These are phyloP conservation scores for Hanseniaspora mollemarum DNA, from an alignment of 805 yeast species.

Conservation along the genomic window DNA sequence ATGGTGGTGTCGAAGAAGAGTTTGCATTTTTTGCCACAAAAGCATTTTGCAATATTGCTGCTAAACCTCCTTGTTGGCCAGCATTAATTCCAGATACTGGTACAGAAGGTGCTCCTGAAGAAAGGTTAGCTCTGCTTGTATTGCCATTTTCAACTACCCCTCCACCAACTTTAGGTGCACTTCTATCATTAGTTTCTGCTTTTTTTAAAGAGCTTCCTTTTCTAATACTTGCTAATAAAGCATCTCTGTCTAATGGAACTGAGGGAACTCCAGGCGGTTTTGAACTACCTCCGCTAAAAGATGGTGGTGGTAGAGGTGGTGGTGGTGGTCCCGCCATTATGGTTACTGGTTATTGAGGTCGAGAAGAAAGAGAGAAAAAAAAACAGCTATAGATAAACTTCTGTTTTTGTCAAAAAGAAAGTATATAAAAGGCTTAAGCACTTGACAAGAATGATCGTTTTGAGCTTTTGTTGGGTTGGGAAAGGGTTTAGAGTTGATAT, in stretches of 20 bases:
- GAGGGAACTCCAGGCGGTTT: constrained; percentile 29
- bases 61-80: constrained; percentile 19
- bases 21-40: background rate
- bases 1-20: constrained; percentile 18
- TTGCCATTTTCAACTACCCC: constrained; percentile 21
- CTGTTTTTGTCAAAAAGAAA: too few relatives aligned
- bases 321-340: constrained; percentile 47
- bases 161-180: constrained; percentile 44
- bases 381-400: too few relatives aligned
- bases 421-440: too few relatives aligned
- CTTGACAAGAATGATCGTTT: too few relatives aligned
- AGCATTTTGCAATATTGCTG: constrained; percentile 23
- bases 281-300: constrained; percentile 26
- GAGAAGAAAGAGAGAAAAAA: too few relatives aligned
- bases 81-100: constrained; percentile 24
- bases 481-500: too few relatives aligned
- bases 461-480: too few relatives aligned
- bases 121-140: constrained; percentile 4
- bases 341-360: too few relatives aligned
- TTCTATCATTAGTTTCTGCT: constrained; percentile 55
- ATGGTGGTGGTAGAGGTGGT: constrained; percentile 42
- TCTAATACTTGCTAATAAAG: constrained; percentile 70
- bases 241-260: constrained; percentile 33
- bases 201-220: constrained; percentile 54
- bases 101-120: constrained; percentile 24